Evolutionary conservation across 306 rosid genomes (phyloP).

Genomic region (Crataegus laevigata): DNA sequence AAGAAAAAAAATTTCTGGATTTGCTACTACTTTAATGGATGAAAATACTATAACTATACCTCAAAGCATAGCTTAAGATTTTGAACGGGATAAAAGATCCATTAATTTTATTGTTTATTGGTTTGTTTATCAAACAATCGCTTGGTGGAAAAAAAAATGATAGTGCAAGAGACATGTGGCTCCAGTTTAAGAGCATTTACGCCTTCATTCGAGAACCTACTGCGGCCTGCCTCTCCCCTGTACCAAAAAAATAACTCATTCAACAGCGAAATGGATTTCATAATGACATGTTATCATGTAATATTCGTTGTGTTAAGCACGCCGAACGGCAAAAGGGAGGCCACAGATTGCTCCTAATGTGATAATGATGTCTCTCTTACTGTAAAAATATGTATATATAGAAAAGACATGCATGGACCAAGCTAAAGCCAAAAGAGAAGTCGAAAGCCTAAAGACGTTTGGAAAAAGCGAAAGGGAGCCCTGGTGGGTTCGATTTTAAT

Average conservation of each 20-base stretch:
- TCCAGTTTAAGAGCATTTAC: background rate
- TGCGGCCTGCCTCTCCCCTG: background rate
- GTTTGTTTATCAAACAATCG: background rate
- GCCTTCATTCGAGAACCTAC: background rate
- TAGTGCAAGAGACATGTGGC: background rate
- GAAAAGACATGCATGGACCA: background rate
- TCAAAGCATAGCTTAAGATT: background rate
- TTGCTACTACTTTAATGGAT: no score
- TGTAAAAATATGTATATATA: no score
- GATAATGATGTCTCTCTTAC: background rate
- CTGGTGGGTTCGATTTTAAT: background rate
- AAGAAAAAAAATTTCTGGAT: no score
- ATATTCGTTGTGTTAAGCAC: background rate
- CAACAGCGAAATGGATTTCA: background rate
- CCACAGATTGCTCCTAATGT: background rate
- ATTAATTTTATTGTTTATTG: no score
- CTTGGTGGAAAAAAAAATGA: no score
- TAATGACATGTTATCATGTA: background rate
- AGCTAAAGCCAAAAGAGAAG: no score
- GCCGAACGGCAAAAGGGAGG: background rate
- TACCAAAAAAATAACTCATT: no score
- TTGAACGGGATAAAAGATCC: no score
- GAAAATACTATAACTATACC: background rate
- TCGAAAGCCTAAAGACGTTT: background rate
- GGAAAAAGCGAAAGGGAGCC: background rate